These are phyloP conservation scores for Davidsoniella virescens DNA, from an alignment of 2,329 filamentous ascomycete genomes.

Conservation along the genomic window DNA sequence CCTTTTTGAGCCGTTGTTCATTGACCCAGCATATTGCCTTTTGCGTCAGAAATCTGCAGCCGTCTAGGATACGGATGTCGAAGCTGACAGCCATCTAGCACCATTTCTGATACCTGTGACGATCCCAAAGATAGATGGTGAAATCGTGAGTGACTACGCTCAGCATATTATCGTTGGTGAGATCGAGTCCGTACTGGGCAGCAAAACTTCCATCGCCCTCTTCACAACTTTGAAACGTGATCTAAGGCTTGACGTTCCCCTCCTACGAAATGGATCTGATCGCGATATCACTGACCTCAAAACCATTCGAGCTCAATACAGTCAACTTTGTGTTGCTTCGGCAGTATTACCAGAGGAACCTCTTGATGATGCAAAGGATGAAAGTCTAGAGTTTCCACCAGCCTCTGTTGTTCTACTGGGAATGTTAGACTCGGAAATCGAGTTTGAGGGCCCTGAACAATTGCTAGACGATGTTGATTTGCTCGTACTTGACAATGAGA, in stretches of 20 bases:
- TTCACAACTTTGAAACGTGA: not conserved
- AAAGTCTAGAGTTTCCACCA: conserved; percentile 9
- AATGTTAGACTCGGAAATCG: conserved; percentile 3
- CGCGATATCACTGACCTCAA: not conserved
- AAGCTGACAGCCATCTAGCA: conserved; percentile 4
- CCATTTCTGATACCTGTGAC: conserved; percentile 1
- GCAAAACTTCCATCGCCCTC: not conserved
- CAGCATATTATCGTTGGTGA: conserved; percentile 4
- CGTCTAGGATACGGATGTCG: not conserved
- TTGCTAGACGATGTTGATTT: not conserved
- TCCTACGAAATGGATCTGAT: not conserved
- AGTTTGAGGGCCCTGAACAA: conserved; percentile 1
- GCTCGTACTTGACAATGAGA: no score
- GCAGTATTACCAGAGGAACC: conserved; percentile 8
- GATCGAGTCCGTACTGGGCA: not conserved
- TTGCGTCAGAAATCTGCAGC: conserved; percentile 1
- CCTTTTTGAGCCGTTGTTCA: conserved; percentile 7
- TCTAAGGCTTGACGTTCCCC: conserved; percentile 2
- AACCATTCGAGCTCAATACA: conserved; percentile 1
- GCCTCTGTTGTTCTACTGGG: not conserved
- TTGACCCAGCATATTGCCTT: conserved; percentile 1
- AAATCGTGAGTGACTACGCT: conserved; percentile 1
- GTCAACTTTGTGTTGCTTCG: not conserved
- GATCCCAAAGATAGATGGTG: not conserved
- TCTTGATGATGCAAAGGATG: conserved; percentile 7